Evolutionary conservation across 2,329 filamentous ascomycete species (phyloP), one percentile per base, ranked within the genome.

Genomic region (Pseudocercospora vitis): DNA sequence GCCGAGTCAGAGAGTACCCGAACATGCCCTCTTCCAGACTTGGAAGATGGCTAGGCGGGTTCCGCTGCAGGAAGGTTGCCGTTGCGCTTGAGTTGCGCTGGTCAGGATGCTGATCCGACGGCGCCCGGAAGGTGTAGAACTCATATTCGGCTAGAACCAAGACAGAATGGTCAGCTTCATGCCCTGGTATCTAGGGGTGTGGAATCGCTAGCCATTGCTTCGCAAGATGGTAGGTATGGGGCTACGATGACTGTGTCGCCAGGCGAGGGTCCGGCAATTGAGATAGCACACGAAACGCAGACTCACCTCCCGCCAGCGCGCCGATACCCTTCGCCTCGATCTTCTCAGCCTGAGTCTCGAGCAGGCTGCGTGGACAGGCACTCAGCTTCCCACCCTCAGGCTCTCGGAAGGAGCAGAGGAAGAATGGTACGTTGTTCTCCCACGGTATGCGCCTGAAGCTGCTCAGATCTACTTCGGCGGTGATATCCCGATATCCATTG

Each of bases 1-100:
- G 88, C 18, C 91, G 80, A 7, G 89, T 95, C 61, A 96, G 77
- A 59, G 89, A 94, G 76, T 96, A 96, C 55, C 91, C 91, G 65
- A 96, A 96, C 91, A 96, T 96, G 67, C 91, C 91, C 68, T 95
- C 89, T 7, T 91, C 95, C 47, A 96, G 75, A 19, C 87, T 78
- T 0, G 89, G 89, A 7, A 96, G 80, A n/a, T 83, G 72, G 45
- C 86, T 77, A 11, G 87, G 83, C 0, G 88, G 81, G 69, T 95
- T 90, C 5, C 86, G 76, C 65, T 82, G 80, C 31, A 95, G 81
- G 70, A 88, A 95, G 6, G 80, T 74, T 19, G 89, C 88, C 1
- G 89, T 88, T 0, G 87, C 85, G 24, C 85, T 83, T 7, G 80
- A 81, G 59, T 84, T 84, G 54, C 78, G 76, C 68, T 85, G 78